These are phyloP conservation scores for Phytophthora chlamydospora DNA, from an alignment of 352 stramenopile species.

Conservation along the genomic window DNA sequence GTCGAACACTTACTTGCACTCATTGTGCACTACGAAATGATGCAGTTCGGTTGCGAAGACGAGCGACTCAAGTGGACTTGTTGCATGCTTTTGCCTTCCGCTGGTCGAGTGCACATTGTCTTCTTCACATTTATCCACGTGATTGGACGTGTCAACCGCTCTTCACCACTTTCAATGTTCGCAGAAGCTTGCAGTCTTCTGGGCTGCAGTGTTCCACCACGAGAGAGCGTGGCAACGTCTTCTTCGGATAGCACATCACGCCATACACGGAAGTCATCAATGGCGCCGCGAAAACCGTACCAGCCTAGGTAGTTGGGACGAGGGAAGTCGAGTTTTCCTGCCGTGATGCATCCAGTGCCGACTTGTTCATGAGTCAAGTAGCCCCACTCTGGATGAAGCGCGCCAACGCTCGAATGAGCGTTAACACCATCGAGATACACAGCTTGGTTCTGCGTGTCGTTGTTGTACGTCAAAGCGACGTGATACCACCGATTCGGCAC, in stretches of 20 bases:
- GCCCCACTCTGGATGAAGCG: slow-evolving; percentile 22
- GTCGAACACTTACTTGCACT: no score
- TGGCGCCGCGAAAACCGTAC: slow-evolving; percentile 41
- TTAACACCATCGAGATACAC: slow-evolving; percentile 38
- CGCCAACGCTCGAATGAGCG: slow-evolving; percentile 7
- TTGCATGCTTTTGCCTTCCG: slow-evolving; percentile 3
- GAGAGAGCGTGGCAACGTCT: slow-evolving; percentile 12
- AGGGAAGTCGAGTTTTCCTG: background rate
- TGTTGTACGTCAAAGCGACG: slow-evolving; percentile 35
- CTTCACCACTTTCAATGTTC: background rate
- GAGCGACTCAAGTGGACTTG: background rate
- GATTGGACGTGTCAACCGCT: slow-evolving; percentile 1
- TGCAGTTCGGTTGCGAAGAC: no score
- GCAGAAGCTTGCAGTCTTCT: background rate
- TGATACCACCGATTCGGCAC: slow-evolving; percentile 43
- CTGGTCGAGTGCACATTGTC: slow-evolving; percentile 8
- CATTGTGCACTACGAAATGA: no score
- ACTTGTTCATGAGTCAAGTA: slow-evolving; percentile 33
- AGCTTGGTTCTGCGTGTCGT: slow-evolving; percentile 17
- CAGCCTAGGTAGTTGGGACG: slow-evolving; percentile 21
- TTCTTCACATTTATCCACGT: slow-evolving; percentile 10
- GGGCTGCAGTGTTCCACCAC: background rate
- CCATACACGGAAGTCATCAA: slow-evolving; percentile 46
- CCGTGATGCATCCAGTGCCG: slow-evolving; percentile 41
- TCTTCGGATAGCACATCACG: slow-evolving; percentile 3